Evolutionary conservation across 2,329 filamentous ascomycete genomes (phyloP), one percentile per base, ranked within the genome.

Genomic region (Talaromyces sp.): DNA sequence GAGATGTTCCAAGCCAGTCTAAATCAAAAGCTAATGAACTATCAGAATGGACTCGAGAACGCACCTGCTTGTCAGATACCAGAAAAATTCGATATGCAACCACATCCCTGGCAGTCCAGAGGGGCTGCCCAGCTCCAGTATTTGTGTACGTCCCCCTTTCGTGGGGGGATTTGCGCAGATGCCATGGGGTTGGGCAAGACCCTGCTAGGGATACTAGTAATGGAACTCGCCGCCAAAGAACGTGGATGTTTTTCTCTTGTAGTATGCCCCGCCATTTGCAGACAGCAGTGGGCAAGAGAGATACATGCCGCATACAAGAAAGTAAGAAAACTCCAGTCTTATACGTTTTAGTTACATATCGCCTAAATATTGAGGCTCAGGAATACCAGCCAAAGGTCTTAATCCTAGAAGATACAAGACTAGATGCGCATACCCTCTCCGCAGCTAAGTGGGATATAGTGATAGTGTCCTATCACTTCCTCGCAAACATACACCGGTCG

Each of bases 361-460:
- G 31, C 7, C 40, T 44, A 44, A 44, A 44, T 18, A 44, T 44
- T 44, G 14, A 57, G 7, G 33, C 28, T 42, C 33, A 57, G 55
- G 55, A 34, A 18, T 31, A 40, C 33, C n/a, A 4, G 27, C 55
- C 55, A 10, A 57, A 47, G 14, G 34, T 57, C 14, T 34, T 44
- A 6, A 47, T 57, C 33, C 55, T 57, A 5, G 40, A 57, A 3
- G 55, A 57, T 57, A 12, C 33, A 18, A 57, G 16, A 14, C 27
- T 44, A 4, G 23, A 33, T 18, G 55, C 55, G 28, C 18, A n/a
- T 12, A 28, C 10, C 16, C 55, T 57, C 16, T n/a, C 27, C 9
- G 55, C 18, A 23, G 55, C 31, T 8, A 23, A 57, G 42, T 57
- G 18, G 33, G 55, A 57, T n/a, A 57, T 57, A n/a, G 34, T 57